A percentile compares a stretch with the other conserved stretches of the same genome.
These are phyloP conservation scores for Magnolia sinica DNA, from an alignment of 164 flowering plant genomes.

Conservation along the genomic window DNA sequence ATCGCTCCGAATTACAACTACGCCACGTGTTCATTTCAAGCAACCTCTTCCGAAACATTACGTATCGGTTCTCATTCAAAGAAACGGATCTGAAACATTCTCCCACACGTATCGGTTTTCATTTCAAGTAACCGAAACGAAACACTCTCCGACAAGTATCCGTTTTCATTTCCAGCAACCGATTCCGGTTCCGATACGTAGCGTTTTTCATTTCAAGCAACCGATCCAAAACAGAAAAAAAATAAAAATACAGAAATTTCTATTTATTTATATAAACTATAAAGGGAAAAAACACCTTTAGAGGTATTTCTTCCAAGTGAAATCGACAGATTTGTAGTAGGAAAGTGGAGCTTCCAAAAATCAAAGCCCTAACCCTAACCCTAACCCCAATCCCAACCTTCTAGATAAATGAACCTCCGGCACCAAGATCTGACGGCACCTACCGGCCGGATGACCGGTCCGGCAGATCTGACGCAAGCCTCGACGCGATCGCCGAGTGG, in stretches of 20 bases:
- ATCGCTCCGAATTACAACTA: too few relatives aligned
- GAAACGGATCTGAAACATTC: too few relatives aligned
- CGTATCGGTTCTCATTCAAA: too few relatives aligned
- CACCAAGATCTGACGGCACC: constrained; percentile 3
- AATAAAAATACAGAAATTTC: neutral
- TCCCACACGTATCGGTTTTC: too few relatives aligned
- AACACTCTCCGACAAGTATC: too few relatives aligned
- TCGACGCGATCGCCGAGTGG: constrained; percentile 84
- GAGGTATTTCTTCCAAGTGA: neutral
- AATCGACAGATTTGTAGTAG: neutral
- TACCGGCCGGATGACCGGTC: constrained; percentile 10
- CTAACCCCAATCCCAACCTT: neutral
- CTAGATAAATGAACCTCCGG: neutral
- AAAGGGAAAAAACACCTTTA: neutral
- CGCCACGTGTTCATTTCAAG: too few relatives aligned
- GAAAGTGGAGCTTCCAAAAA: neutral
- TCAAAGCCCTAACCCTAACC: neutral
- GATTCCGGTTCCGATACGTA: too few relatives aligned
- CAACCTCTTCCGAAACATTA: too few relatives aligned
- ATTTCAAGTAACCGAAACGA: too few relatives aligned
- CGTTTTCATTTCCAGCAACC: too few relatives aligned
- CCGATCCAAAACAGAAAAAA: too few relatives aligned
- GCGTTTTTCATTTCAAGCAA: too few relatives aligned
- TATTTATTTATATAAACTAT: neutral
- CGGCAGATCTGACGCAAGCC: constrained; percentile 73